A percentile compares a stretch with the other conserved stretches of the same genome.
phyloP scores from a whole-genome alignment of 352 stramenopile genomes.

The Phytophthora sojae region DNA sequence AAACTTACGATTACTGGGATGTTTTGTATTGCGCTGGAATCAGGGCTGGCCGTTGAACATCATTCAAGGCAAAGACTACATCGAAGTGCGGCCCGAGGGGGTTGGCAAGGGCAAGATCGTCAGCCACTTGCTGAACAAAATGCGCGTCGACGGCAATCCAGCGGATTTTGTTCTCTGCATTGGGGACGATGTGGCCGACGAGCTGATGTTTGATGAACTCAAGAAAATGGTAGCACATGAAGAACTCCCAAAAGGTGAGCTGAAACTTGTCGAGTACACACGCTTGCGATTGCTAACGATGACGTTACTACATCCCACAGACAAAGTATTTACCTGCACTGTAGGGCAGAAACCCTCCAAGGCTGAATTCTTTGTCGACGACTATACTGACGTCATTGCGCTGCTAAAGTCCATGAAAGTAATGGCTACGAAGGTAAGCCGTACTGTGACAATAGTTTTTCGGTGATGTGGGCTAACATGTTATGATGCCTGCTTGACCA shows the following conservation, averaged over 20 bases:
- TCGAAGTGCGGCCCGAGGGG: slow-evolving; percentile 97
- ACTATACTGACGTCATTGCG: slow-evolving; percentile 95
- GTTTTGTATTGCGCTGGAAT: background rate
- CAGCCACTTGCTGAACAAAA: slow-evolving; percentile 89
- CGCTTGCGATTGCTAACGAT: background rate
- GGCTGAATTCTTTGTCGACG: slow-evolving; percentile 96
- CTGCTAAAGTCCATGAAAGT: slow-evolving; percentile 88
- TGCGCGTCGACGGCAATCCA: slow-evolving; percentile 66
- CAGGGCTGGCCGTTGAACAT: slow-evolving; percentile 80
- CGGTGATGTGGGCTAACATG: background rate
- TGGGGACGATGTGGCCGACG: slow-evolving; percentile 98
- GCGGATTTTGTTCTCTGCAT: slow-evolving; percentile 98
- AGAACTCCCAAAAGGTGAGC: slow-evolving; percentile 55
- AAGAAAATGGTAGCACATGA: slow-evolving; percentile 54
- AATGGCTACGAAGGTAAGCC: slow-evolving; percentile 73
- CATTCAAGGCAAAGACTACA: slow-evolving; percentile 95
- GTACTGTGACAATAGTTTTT: background rate
- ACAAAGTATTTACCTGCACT: slow-evolving; percentile 95
- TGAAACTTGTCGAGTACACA: background rate
- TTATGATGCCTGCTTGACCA: slow-evolving; percentile 30
- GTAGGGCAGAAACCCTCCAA: slow-evolving; percentile 98
- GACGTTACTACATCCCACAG: slow-evolving; percentile 37
- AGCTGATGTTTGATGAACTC: slow-evolving; percentile 95
- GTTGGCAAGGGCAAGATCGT: slow-evolving; percentile 98
- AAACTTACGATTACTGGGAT: background rate